phyloP scores from a whole-genome alignment of 345 rosid species.

The Gossypium ekmanianum region DNA sequence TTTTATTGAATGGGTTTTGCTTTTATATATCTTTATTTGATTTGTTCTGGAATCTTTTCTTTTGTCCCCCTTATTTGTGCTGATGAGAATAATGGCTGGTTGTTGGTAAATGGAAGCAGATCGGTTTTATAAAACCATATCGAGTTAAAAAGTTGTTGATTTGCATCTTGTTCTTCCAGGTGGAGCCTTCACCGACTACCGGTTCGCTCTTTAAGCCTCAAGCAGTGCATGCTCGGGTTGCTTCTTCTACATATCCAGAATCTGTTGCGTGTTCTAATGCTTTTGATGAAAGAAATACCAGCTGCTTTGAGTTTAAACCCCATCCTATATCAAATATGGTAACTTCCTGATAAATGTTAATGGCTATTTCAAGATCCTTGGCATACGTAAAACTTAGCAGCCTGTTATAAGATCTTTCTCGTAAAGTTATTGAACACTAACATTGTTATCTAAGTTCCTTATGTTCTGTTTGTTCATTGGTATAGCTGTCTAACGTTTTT shows the following conservation, averaged over 20 bases:
- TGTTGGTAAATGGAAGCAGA: neutral
- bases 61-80: conserved; percentile 11
- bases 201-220: conserved; percentile 75
- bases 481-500: conserved; percentile 36
- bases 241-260: conserved; percentile 38
- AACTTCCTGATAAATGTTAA: conserved; percentile 19
- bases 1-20: conserved; percentile 1
- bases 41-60: conserved; percentile 10
- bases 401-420: neutral
- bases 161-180: conserved; percentile 47
- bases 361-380: neutral
- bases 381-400: neutral
- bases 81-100: conserved; percentile 5
- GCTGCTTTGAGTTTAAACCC: conserved; percentile 75
- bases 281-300: conserved; percentile 43
- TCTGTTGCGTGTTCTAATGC: conserved; percentile 36
- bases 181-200: conserved; percentile 94
- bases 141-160: conserved; percentile 12
- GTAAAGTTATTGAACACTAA: neutral
- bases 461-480: conserved; percentile 11
- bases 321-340: conserved; percentile 66
- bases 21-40: conserved; percentile 3
- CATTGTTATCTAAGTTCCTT: conserved; percentile 12
- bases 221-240: conserved; percentile 30
- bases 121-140: neutral